phyloP scores from a whole-genome alignment of 495 filamentous ascomycete species.

The Penicillium desertorum region DNA sequence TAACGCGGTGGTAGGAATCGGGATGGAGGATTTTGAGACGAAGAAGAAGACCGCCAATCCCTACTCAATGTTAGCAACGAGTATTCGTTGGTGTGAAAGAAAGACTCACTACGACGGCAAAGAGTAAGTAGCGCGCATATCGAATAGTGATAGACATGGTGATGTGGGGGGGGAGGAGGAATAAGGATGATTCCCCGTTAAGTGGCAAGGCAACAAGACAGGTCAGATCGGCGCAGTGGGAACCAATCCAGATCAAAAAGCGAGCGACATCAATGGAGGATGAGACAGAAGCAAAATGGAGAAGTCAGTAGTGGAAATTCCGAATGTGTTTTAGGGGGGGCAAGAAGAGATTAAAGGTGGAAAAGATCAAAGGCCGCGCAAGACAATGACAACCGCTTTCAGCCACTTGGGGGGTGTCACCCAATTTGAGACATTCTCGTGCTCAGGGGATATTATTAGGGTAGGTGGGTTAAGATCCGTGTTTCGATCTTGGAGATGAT shows the following conservation, averaged over 20 bases:
- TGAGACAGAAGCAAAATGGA: not conserved
- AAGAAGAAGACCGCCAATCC: slow-evolving; percentile 74
- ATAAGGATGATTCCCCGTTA: slow-evolving; percentile 8
- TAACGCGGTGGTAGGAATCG: slow-evolving; percentile 34
- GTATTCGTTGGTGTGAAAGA: not conserved
- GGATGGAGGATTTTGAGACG: slow-evolving; percentile 68
- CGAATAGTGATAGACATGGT: slow-evolving; percentile 67
- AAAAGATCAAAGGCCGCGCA: slow-evolving; percentile 25
- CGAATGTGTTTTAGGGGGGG: slow-evolving; percentile 6
- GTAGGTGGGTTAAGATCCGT: not conserved
- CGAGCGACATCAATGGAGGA: slow-evolving; percentile 10
- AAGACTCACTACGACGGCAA: slow-evolving; percentile 76
- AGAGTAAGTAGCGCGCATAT: slow-evolving; percentile 84
- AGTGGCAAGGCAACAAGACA: slow-evolving; percentile 13
- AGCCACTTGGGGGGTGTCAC: slow-evolving; percentile 26
- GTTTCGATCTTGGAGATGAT: not conserved
- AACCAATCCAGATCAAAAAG: slow-evolving; percentile 10
- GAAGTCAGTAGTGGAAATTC: not conserved
- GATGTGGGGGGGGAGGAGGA: slow-evolving; percentile 17
- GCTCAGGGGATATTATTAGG: slow-evolving; percentile 7
- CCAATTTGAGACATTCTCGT: slow-evolving; percentile 18
- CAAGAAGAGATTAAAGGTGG: not conserved
- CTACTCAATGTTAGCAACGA: slow-evolving; percentile 38
- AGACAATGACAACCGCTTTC: slow-evolving; percentile 31
- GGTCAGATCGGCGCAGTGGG: not conserved